Evolutionary conservation across 2,329 filamentous ascomycete species (phyloP), one percentile per base, ranked within the genome.

Genomic region (Penicillium griseofulvum): DNA sequence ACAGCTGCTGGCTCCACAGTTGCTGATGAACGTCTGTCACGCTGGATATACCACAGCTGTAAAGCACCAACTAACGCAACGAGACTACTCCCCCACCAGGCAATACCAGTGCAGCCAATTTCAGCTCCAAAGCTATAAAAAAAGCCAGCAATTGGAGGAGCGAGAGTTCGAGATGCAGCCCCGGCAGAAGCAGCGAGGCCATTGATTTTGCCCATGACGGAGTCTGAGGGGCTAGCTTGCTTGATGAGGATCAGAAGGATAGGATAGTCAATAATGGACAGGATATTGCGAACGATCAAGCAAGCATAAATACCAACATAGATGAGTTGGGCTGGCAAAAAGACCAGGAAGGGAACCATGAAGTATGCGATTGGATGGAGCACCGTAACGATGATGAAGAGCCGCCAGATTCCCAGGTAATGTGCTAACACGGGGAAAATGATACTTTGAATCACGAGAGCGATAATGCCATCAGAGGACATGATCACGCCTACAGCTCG

Each of bases 241-340:
- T 90, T 90, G 65, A 90, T 81, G 51, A 90, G 77, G 57, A 90
- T 89, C 26, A 90, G 77, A 0, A 87, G 79, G 9, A 88, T 80
- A 0, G 87, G 87, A 36, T 87, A 88, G 22, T 82, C 83, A 34
- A 90, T 78, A 60, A 90, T 88, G 8, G 85, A 86, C 52, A 86
- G 83, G 52, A 88, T 75, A 62, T 87, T 88, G 59, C 88, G 85
- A 54, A 89, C 72, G 2, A 82, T 74, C 33, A 90, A 75, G 39
- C 85, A 86, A n/a, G 78, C 70, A 68, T 89, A 90, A 26, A 90
- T 84, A 10, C 84, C 85, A 0, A 80, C 69, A 45, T 85, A 86
- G 10, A 87, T 68, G 34, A 82, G 66, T 22, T 74, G 68, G 1
- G 69, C 62, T 0, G 87, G 83, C 1, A 89, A 71, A 6, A 86